Evolutionary conservation across 2,329 filamentous ascomycete genomes (phyloP).

Genomic region (Leptographium galeiforme): DNA sequence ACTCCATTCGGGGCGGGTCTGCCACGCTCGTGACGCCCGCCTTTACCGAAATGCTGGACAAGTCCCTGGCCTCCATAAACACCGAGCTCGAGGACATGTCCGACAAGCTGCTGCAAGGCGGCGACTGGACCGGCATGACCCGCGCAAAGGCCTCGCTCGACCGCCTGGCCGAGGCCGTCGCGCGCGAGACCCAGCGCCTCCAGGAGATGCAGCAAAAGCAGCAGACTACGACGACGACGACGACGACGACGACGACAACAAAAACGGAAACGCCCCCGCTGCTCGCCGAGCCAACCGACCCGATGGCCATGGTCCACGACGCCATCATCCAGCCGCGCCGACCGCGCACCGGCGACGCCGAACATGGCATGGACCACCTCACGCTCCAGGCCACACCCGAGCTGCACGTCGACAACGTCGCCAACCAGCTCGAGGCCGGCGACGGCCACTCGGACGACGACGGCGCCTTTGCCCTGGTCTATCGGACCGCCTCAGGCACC

Average conservation of each 20-base stretch:
- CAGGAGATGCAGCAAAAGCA: background rate
- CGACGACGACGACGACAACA: no score
- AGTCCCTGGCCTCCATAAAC: constrained; percentile 4
- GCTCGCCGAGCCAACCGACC: no score
- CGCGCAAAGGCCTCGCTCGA: constrained; percentile 6
- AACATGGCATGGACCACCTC: background rate
- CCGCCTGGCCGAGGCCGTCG: background rate
- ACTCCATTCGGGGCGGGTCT: background rate
- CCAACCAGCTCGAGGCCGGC: background rate
- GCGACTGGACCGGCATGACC: constrained; percentile 7
- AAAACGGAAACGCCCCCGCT: no score
- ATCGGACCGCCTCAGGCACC: constrained; percentile 10
- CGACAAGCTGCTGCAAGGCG: constrained; percentile 9
- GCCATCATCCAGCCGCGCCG: background rate
- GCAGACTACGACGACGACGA: no score
- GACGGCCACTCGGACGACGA: background rate
- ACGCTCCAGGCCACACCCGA: background rate
- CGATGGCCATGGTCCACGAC: background rate
- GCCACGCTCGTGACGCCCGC: background rate
- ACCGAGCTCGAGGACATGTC: constrained; percentile 10
- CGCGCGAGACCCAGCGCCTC: constrained; percentile 5
- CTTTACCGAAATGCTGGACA: constrained; percentile 8
- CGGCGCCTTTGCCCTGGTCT: constrained; percentile 7
- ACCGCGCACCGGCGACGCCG: background rate
- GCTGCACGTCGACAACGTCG: background rate